Conservation (phyloP, 2,329 filamentous ascomycete species). For the Chaetomiaceae sp. region DNA sequence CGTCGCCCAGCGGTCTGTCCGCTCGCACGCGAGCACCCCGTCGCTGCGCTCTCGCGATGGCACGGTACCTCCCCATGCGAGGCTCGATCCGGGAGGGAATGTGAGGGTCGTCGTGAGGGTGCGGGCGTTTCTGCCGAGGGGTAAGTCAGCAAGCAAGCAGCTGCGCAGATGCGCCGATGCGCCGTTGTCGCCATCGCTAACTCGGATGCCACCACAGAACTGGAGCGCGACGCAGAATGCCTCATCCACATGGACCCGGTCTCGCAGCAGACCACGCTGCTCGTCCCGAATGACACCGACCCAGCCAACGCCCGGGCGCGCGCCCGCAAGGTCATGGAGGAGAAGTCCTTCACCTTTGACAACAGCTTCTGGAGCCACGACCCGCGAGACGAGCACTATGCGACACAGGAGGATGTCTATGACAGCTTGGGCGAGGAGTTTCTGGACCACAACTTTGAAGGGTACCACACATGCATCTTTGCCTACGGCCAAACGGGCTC, state of each 20-base stretch:
- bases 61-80: conserved; percentile 52
- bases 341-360: conserved; percentile 93
- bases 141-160: conserved; percentile 52
- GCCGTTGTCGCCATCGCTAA: not conserved
- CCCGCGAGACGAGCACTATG: conserved; percentile 75
- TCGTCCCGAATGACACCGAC: conserved; percentile 45
- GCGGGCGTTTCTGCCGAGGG: conserved; percentile 72
- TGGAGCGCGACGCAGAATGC: conserved; percentile 74
- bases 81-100: conserved; percentile 65
- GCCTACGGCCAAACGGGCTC: conserved; percentile 97
- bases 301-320: conserved; percentile 55
- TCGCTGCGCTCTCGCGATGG: conserved; percentile 71
- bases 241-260: conserved; percentile 87
- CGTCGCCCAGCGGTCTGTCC: conserved; percentile 36
- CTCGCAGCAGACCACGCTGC: conserved; percentile 78
- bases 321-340: conserved; percentile 71
- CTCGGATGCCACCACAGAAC: conserved; percentile 53
- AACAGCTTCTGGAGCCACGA: conserved; percentile 98
- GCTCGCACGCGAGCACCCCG: conserved; percentile 72
- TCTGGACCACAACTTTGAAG: conserved; percentile 97
- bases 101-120: conserved; percentile 80
- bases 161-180: no score
- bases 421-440: conserved; percentile 93
- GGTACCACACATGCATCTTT: conserved; percentile 98
- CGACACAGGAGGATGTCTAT: conserved; percentile 89